Percentiles rank a stretch among this genome's conserved stretches.
These are phyloP conservation scores for Fallopia convolvulus DNA, from an alignment of 148 eudicot species.

Conservation along the genomic window DNA sequence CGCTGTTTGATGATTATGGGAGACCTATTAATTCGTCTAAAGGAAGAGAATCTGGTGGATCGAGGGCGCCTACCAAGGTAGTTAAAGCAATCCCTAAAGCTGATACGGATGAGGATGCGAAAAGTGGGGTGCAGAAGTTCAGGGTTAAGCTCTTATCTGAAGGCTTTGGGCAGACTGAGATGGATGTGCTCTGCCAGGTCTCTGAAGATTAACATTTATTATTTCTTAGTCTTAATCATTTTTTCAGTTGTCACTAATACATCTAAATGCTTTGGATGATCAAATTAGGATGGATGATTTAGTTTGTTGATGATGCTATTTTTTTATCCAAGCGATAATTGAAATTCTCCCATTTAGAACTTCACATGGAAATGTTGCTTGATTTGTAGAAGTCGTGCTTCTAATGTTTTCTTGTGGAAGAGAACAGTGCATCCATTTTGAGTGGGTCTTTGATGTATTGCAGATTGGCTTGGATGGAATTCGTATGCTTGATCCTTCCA, in stretches of 20 bases:
- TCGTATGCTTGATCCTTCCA: constrained; percentile 88
- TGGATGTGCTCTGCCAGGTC: constrained; percentile 97
- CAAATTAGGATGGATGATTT: not conserved
- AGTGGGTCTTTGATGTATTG: constrained; percentile 9
- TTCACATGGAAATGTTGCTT: not conserved
- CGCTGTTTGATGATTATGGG: constrained; percentile 79
- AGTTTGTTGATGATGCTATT: not conserved
- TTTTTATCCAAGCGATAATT: not conserved
- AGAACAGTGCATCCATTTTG: not conserved
- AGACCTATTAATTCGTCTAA: constrained; percentile 53
- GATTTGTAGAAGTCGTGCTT: not conserved
- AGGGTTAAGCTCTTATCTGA: constrained; percentile 87
- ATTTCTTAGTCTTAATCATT: not conserved
- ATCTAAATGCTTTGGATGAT: constrained; percentile 1
- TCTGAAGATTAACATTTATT: not conserved
- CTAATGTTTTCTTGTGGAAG: not conserved
- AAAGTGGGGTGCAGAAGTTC: constrained; percentile 75
- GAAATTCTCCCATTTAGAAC: not conserved
- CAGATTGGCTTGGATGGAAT: constrained; percentile 96
- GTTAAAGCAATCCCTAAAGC: constrained; percentile 81
- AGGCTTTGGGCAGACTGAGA: constrained; percentile 55
- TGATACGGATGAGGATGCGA: constrained; percentile 42
- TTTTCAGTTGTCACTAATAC: not conserved
- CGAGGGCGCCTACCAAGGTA: constrained; percentile 36
- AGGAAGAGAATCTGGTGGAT: constrained; percentile 21